Percentiles rank a stretch among this genome's conserved stretches.
These are phyloP conservation scores for Hypseocharis bilobata DNA, from an alignment of 441 rosid species.

Conservation along the genomic window DNA sequence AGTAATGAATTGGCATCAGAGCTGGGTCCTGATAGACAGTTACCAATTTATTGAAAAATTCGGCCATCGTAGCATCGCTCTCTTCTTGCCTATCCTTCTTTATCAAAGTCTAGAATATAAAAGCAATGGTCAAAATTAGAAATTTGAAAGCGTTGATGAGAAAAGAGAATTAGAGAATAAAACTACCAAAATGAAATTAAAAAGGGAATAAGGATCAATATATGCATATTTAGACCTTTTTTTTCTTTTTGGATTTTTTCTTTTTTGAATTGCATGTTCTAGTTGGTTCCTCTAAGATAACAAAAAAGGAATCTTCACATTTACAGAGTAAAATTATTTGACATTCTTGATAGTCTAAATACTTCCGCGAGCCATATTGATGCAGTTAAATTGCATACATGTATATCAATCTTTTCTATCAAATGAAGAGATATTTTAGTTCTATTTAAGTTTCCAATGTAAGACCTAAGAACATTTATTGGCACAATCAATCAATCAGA, in stretches of 20 bases:
- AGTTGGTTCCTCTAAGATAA: no score
- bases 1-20: conserved; percentile 46
- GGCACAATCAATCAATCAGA: no score
- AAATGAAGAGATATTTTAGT: not conserved
- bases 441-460: not conserved
- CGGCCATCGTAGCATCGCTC: conserved; percentile 43
- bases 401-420: not conserved
- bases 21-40: conserved; percentile 78
- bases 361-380: no score
- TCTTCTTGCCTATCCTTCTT: conserved; percentile 63
- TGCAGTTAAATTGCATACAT: not conserved
- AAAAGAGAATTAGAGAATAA: not conserved
- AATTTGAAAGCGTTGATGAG: no score
- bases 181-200: not conserved
- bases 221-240: no score
- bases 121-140: not conserved
- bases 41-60: conserved; percentile 46
- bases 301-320: no score
- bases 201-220: no score
- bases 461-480: no score
- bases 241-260: no score
- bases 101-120: conserved; percentile 49
- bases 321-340: no score
- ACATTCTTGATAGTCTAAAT: no score
- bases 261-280: no score